phyloP scores from a whole-genome alignment of 2,329 filamentous ascomycete genomes.

The Beauveria caledonica region DNA sequence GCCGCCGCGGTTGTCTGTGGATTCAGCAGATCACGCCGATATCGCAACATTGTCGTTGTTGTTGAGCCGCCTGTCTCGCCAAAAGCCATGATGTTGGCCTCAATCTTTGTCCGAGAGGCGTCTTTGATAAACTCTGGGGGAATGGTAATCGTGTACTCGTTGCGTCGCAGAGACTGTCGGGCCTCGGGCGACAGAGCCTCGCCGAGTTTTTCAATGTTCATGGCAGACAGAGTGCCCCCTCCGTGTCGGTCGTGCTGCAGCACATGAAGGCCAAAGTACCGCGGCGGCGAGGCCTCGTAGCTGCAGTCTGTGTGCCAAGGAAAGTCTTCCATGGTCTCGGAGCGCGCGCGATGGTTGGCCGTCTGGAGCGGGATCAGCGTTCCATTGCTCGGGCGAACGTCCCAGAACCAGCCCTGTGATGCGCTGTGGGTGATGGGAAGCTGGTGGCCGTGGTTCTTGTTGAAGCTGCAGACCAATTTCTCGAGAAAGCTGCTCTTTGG shows the following conservation, averaged over 20 bases:
- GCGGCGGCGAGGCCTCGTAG: slow-evolving; percentile 29
- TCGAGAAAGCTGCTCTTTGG: slow-evolving; percentile 27
- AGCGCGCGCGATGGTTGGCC: slow-evolving; percentile 24
- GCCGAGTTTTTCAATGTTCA: slow-evolving; percentile 22
- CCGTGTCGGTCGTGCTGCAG: slow-evolving; percentile 31
- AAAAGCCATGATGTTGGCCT: slow-evolving; percentile 17
- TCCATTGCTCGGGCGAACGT: slow-evolving; percentile 25
- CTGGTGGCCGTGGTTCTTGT: slow-evolving; percentile 25
- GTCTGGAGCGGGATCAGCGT: slow-evolving; percentile 21
- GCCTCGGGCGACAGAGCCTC: slow-evolving; percentile 20
- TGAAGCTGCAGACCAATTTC: slow-evolving; percentile 25
- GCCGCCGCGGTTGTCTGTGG: slow-evolving; percentile 19
- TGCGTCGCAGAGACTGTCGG: slow-evolving; percentile 13
- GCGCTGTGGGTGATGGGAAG: slow-evolving; percentile 34
- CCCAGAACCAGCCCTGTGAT: slow-evolving; percentile 35
- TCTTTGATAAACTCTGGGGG: slow-evolving; percentile 29
- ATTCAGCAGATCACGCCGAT: slow-evolving; percentile 23
- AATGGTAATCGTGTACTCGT: slow-evolving; percentile 24
- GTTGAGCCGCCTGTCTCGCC: neutral
- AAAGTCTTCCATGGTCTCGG: slow-evolving; percentile 34
- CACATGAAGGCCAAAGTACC: slow-evolving; percentile 34
- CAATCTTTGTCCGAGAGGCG: neutral
- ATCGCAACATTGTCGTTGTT: slow-evolving; percentile 20
- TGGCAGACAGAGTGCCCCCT: slow-evolving; percentile 32
- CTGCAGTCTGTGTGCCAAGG: slow-evolving; percentile 38